Percentiles rank a stretch among this genome's conserved stretches.
Conservation (phyloP, 2,329 filamentous ascomycete genomes). For the Davidsoniella eucalypti region DNA sequence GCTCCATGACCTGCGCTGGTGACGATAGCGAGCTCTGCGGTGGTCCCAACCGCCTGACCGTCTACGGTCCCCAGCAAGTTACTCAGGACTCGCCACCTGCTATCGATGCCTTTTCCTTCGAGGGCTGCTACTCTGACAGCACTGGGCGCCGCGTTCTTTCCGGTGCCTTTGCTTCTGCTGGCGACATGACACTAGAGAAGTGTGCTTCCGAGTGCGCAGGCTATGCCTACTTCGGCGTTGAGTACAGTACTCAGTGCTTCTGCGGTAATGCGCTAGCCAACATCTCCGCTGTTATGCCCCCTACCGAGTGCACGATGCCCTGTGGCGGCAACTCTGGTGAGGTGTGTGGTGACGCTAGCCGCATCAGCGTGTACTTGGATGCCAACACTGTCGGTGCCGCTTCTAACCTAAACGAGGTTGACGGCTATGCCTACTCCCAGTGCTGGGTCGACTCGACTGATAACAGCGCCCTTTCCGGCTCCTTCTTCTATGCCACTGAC, state of each 20-base stretch:
- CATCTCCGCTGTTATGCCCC: slow-evolving; percentile 13
- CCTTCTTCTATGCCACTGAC: slow-evolving; percentile 25
- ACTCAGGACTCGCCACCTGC: slow-evolving; percentile 12
- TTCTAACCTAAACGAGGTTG: neutral
- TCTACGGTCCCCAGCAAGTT: slow-evolving; percentile 27
- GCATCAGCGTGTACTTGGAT: slow-evolving; percentile 5
- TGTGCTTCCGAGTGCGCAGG: slow-evolving; percentile 26
- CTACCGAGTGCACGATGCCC: slow-evolving; percentile 13
- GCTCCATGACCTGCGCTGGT: slow-evolving; percentile 26
- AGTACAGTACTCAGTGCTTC: slow-evolving; percentile 15
- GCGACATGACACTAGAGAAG: slow-evolving; percentile 23
- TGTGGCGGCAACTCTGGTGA: slow-evolving; percentile 12
- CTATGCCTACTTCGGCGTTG: slow-evolving; percentile 22
- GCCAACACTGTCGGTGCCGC: neutral
- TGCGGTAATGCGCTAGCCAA: slow-evolving; percentile 23
- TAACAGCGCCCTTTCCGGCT: slow-evolving; percentile 24
- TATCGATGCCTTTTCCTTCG: slow-evolving; percentile 18
- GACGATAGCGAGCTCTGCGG: slow-evolving; percentile 27
- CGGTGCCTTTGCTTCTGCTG: slow-evolving; percentile 18
- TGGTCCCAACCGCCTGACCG: slow-evolving; percentile 24
- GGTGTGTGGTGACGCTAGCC: slow-evolving; percentile 12
- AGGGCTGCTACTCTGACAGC: slow-evolving; percentile 24
- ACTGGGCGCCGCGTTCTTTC: slow-evolving; percentile 19
- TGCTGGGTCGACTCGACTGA: slow-evolving; percentile 26
- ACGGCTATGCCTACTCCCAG: slow-evolving; percentile 24